These are phyloP conservation scores for Geranomyces variabilis DNA, from an alignment of 192 early-diverging fungal species.

Conservation along the genomic window DNA sequence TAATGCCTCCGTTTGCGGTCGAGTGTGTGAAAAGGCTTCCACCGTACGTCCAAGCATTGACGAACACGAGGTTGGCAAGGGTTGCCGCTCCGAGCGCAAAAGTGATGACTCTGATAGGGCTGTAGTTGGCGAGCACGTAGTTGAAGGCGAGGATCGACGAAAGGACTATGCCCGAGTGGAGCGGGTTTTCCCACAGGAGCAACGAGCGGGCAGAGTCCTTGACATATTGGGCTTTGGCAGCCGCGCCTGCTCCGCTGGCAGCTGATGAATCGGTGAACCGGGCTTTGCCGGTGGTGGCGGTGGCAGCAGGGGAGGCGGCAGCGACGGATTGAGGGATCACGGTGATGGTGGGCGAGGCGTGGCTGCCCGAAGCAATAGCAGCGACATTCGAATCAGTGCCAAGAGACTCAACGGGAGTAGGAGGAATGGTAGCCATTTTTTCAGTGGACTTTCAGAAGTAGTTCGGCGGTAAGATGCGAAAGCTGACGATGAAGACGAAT, in stretches of 20 bases:
- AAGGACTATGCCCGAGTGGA: slow-evolving; percentile 8
- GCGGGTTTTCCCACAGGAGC: slow-evolving; percentile 28
- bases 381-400: slow-evolving; percentile 4
- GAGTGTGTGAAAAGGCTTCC: slow-evolving; percentile 9
- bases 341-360: background rate
- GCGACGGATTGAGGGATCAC: background rate
- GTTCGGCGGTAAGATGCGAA: background rate
- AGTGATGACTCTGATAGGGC: slow-evolving; percentile 22
- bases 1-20: slow-evolving; percentile 15
- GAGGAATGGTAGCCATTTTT: slow-evolving; percentile 9
- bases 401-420: slow-evolving; percentile 9
- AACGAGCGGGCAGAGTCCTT: slow-evolving; percentile 7
- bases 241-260: background rate
- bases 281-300: background rate
- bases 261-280: background rate
- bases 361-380: slow-evolving; percentile 1
- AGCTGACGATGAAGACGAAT: background rate
- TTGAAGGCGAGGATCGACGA: slow-evolving; percentile 7
- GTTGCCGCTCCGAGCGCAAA: slow-evolving; percentile 16
- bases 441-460: background rate
- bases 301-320: background rate
- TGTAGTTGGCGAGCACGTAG: slow-evolving; percentile 26
- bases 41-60: slow-evolving; percentile 27
- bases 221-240: slow-evolving; percentile 6
- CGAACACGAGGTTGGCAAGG: slow-evolving; percentile 27